These are phyloP conservation scores for Phaeosphaeriaceae sp. DNA, from an alignment of 2,329 filamentous ascomycete species.

Conservation along the genomic window DNA sequence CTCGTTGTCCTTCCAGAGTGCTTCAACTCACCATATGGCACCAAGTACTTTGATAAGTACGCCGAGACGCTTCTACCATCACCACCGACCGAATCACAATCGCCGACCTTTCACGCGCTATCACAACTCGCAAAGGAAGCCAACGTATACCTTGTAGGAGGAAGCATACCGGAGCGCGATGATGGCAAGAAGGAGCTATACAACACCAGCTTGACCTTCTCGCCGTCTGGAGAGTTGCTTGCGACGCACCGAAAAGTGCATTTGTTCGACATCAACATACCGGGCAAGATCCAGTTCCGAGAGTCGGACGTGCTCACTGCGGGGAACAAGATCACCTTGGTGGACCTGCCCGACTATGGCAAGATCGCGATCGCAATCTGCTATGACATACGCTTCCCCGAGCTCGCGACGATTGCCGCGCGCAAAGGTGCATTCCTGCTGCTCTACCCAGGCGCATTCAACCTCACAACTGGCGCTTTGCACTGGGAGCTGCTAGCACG, in stretches of 20 bases:
- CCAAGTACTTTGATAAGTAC: conserved; percentile 87
- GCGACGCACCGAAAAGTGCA: conserved; percentile 92
- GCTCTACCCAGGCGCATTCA: conserved; percentile 96
- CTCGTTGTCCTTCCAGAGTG: conserved; percentile 95
- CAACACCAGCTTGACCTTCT: conserved; percentile 89
- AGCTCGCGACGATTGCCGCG: conserved; percentile 87
- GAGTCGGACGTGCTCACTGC: conserved; percentile 89
- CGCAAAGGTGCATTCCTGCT: conserved; percentile 86
- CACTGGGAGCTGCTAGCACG: conserved; percentile 89
- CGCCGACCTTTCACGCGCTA: conserved; percentile 86
- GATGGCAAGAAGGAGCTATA: conserved; percentile 72
- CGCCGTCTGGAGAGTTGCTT: conserved; percentile 78
- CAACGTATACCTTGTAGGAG: conserved; percentile 82
- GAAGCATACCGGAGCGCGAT: conserved; percentile 87
- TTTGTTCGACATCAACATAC: conserved; percentile 97
- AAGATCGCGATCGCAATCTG: conserved; percentile 90
- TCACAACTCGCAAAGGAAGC: conserved; percentile 80
- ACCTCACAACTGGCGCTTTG: conserved; percentile 86
- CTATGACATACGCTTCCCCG: conserved; percentile 97
- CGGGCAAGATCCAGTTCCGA: conserved; percentile 88
- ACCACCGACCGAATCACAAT: conserved; percentile 72
- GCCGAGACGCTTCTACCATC: conserved; percentile 86
- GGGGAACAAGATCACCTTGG: conserved; percentile 82
- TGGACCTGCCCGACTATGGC: conserved; percentile 89
- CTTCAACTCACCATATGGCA: conserved; percentile 98